Conservation (phyloP, 2,329 filamentous ascomycete genomes). For the Fusarium humuli region DNA sequence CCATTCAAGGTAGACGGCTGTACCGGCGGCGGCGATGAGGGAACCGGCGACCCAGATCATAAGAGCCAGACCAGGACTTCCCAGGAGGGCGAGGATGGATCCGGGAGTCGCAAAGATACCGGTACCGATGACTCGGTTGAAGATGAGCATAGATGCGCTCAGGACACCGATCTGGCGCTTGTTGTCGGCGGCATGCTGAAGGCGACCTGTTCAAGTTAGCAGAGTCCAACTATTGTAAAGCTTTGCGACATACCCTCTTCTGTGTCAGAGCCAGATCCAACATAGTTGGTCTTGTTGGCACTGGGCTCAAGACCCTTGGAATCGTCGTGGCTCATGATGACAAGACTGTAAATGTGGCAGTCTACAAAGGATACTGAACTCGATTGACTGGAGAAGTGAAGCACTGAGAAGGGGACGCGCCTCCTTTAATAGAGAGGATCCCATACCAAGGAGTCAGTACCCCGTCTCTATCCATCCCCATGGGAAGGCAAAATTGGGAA, state of each 20-base stretch:
- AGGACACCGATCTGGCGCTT: constrained; percentile 67
- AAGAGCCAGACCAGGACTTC: constrained; percentile 71
- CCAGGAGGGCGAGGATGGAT: constrained; percentile 66
- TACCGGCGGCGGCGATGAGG: constrained; percentile 70
- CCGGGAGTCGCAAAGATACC: constrained; percentile 75
- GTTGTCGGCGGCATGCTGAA: constrained; percentile 57
- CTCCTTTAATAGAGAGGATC: constrained; percentile 33
- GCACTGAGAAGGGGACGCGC: neutral
- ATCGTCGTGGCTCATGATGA: constrained; percentile 41
- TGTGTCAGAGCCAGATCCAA: constrained; percentile 39
- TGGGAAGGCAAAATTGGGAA: constrained; percentile 32
- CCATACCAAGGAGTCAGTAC: neutral
- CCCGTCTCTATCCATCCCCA: constrained; percentile 4
- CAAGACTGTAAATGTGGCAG: neutral
- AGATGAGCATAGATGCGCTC: constrained; percentile 69
- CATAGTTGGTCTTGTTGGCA: constrained; percentile 30
- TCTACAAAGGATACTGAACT: neutral
- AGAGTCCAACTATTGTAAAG: no score
- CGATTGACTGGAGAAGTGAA: constrained; percentile 3
- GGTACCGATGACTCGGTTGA: constrained; percentile 74
- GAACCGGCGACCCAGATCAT: constrained; percentile 73
- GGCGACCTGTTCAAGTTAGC: constrained; percentile 42
- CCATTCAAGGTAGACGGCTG: constrained; percentile 74
- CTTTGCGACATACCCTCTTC: constrained; percentile 35
- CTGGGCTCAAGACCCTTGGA: constrained; percentile 30